These are phyloP conservation scores for Chytriomyces sp. DNA, from an alignment of 192 early-diverging fungal genomes.

Conservation along the genomic window DNA sequence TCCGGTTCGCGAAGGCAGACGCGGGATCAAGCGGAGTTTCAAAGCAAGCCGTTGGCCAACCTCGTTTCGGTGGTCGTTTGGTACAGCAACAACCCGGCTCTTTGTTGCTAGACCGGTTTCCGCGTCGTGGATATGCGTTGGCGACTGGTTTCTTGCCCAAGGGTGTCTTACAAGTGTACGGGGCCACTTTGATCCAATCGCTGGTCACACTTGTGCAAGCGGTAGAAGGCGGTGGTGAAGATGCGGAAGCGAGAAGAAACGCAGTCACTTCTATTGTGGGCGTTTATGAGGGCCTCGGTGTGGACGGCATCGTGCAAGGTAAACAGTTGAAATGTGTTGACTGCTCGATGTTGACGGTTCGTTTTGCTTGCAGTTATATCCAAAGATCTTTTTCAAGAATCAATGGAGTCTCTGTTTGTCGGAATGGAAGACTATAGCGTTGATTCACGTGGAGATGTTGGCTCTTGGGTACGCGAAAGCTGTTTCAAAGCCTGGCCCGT, in stretches of 20 bases:
- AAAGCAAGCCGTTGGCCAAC: background rate
- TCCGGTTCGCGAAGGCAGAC: background rate
- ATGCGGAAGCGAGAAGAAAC: slow-evolving; percentile 72
- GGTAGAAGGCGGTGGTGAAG: slow-evolving; percentile 48
- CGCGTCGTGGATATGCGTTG: slow-evolving; percentile 63
- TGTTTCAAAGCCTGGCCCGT: slow-evolving; percentile 58
- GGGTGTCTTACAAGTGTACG: slow-evolving; percentile 18
- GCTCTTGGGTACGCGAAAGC: slow-evolving; percentile 86
- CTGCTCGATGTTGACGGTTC: background rate
- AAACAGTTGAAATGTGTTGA: background rate
- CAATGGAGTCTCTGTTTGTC: slow-evolving; percentile 57
- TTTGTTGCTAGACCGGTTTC: slow-evolving; percentile 43
- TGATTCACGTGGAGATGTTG: slow-evolving; percentile 94
- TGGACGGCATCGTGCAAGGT: slow-evolving; percentile 3
- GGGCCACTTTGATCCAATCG: slow-evolving; percentile 30
- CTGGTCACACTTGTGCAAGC: slow-evolving; percentile 30
- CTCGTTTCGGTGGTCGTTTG: background rate
- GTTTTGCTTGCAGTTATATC: slow-evolving; percentile 13
- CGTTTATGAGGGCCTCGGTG: slow-evolving; percentile 17
- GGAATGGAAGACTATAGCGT: slow-evolving; percentile 83
- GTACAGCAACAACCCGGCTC: background rate
- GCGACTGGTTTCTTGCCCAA: slow-evolving; percentile 59
- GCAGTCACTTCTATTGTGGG: slow-evolving; percentile 56
- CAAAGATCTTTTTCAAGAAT: slow-evolving; percentile 35
- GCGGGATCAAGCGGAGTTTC: background rate